Conservation (phyloP, 352 stramenopile genomes). For the Pythium pectinolyticum region DNA sequence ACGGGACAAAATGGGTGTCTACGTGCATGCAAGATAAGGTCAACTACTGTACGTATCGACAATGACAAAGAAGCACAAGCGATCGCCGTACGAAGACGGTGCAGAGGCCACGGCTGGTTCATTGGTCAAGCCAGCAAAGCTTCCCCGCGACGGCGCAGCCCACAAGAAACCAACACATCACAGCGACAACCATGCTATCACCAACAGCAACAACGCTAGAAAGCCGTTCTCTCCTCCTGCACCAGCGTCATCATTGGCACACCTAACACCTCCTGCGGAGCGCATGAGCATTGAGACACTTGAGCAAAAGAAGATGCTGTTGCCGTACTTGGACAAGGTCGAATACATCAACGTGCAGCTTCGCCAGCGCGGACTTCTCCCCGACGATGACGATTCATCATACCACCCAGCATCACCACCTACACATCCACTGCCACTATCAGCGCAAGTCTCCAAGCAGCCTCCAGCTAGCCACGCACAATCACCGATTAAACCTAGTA, state of each 20-base stretch:
- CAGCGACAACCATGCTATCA: neutral
- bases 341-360: slow-evolving; percentile 87
- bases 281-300: slow-evolving; percentile 60
- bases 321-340: slow-evolving; percentile 85
- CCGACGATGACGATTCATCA: slow-evolving; percentile 19
- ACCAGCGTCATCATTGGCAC: neutral
- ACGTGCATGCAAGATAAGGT: no score
- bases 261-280: neutral
- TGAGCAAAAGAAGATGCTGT: slow-evolving; percentile 79
- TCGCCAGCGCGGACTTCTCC: slow-evolving; percentile 50
- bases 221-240: no score
- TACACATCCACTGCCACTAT: neutral
- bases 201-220: slow-evolving; percentile 10
- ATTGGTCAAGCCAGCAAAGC: slow-evolving; percentile 11
- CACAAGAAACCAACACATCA: slow-evolving; percentile 1
- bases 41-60: no score
- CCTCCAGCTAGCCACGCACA: neutral
- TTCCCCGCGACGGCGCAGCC: neutral
- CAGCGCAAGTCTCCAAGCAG: neutral
- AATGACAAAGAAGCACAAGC: slow-evolving; percentile 27
- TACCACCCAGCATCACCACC: neutral
- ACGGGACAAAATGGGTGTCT: neutral
- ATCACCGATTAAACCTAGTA: neutral
- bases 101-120: neutral
- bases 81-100: slow-evolving; percentile 20